phyloP scores from a whole-genome alignment of 2,329 filamentous ascomycete species.

The Gnomoniopsis sp. region DNA sequence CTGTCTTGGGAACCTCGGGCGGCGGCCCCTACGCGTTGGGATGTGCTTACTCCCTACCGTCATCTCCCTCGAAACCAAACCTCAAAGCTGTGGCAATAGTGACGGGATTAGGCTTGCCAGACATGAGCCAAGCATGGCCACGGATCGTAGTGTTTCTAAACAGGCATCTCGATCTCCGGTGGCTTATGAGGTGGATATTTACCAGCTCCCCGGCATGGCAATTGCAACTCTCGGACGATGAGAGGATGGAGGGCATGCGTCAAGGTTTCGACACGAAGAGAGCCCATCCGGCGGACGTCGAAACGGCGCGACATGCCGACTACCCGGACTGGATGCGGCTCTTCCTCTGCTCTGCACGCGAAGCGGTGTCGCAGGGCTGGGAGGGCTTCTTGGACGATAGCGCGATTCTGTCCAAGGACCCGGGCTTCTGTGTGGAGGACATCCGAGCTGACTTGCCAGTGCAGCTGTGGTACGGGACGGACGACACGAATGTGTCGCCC shows the following conservation, averaged over 20 bases:
- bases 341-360: slow-evolving; percentile 1
- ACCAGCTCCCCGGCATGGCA: slow-evolving; percentile 1
- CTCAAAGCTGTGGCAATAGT: slow-evolving; percentile 3
- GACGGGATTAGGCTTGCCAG: slow-evolving; percentile 2
- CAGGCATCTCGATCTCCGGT: slow-evolving; percentile 2
- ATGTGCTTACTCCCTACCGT: slow-evolving; percentile 29
- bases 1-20: slow-evolving; percentile 32
- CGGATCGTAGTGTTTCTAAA: neutral
- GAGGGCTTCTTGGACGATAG: slow-evolving; percentile 3
- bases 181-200: slow-evolving; percentile 7
- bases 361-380: slow-evolving; percentile 1
- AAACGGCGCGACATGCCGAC: neutral
- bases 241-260: slow-evolving; percentile 3
- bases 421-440: slow-evolving; percentile 2
- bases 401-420: neutral
- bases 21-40: slow-evolving; percentile 35
- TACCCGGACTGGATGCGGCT: slow-evolving; percentile 6
- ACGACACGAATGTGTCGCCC: slow-evolving; percentile 5
- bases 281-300: neutral
- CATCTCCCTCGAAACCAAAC: neutral
- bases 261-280: neutral
- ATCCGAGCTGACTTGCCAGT: neutral
- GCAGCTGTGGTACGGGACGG: slow-evolving; percentile 1
- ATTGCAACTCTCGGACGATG: neutral
- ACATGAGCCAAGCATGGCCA: slow-evolving; percentile 4